phyloP scores from a whole-genome alignment of 768 basidiomycete species.

The Gelatoporia subvermispora region DNA sequence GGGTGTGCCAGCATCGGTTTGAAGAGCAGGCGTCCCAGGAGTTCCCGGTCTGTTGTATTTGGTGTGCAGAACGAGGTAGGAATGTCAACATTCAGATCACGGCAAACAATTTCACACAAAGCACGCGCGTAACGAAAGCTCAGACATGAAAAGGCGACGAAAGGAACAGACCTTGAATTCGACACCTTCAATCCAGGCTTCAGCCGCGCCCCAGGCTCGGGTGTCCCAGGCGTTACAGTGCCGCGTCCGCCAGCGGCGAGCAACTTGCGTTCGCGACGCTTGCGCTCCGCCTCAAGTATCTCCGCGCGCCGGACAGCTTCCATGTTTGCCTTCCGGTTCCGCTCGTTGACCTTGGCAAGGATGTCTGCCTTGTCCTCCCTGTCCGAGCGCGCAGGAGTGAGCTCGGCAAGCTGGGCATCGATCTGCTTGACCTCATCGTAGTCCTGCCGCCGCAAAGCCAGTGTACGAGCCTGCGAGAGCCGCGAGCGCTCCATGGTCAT shows the following conservation, averaged over 20 bases:
- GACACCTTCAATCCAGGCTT: slow-evolving; percentile 60
- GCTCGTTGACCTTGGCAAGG: slow-evolving; percentile 81
- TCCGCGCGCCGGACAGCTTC: slow-evolving; percentile 81
- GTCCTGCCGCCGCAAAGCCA: slow-evolving; percentile 76
- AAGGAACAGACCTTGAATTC: slow-evolving; percentile 53
- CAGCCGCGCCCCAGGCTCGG: slow-evolving; percentile 64
- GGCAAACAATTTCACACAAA: slow-evolving; percentile 9
- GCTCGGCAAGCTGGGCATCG: slow-evolving; percentile 57
- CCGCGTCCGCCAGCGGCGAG: slow-evolving; percentile 35
- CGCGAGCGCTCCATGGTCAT: slow-evolving; percentile 58
- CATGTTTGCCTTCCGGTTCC: slow-evolving; percentile 80
- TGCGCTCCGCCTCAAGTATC: slow-evolving; percentile 60
- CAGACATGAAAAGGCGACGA: slow-evolving; percentile 2
- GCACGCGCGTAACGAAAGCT: slow-evolving; percentile 1
- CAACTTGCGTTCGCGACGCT: slow-evolving; percentile 62
- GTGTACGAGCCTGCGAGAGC: slow-evolving; percentile 63
- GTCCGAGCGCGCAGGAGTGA: slow-evolving; percentile 27
- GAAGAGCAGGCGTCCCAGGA: slow-evolving; percentile 35
- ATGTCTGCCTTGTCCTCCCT: slow-evolving; percentile 32
- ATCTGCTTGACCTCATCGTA: slow-evolving; percentile 53
- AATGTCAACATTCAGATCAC: slow-evolving; percentile 11
- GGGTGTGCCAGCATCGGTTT: slow-evolving; percentile 22
- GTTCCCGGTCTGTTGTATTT: slow-evolving; percentile 29
- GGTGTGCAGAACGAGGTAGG: not conserved
- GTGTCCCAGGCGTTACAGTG: slow-evolving; percentile 29